Conservation (phyloP, 306 rosid genomes). For the Pyrus pyrifolia region DNA sequence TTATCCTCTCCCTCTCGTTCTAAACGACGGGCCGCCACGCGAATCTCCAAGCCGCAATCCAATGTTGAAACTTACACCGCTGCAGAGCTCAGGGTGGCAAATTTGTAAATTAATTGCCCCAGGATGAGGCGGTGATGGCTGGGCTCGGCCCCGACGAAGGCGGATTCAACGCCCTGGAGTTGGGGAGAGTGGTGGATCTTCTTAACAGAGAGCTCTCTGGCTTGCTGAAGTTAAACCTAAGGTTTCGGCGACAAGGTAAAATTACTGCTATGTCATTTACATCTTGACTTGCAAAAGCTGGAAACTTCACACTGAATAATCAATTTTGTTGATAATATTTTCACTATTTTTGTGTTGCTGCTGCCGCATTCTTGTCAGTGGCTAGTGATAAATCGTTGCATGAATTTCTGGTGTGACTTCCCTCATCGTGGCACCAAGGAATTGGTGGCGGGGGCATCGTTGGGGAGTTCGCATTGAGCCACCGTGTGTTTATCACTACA, state of each 20-base stretch:
- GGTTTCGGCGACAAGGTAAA: slow-evolving; percentile 80
- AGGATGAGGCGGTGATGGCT: slow-evolving; percentile 85
- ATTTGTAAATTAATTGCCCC: slow-evolving; percentile 83
- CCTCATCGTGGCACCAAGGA: slow-evolving; percentile 72
- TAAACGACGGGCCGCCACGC: too few species aligned
- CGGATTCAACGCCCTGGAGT: slow-evolving; percentile 74
- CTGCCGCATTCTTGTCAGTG: slow-evolving; percentile 41
- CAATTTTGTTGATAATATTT: too few species aligned
- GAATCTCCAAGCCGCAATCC: too few species aligned
- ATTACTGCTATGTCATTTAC: neutral
- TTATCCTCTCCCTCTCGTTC: too few species aligned
- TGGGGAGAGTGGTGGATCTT: slow-evolving; percentile 90
- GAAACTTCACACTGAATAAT: neutral
- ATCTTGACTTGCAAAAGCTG: neutral
- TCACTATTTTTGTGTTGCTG: neutral
- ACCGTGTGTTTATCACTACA: slow-evolving; percentile 59
- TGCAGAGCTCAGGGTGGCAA: slow-evolving; percentile 28
- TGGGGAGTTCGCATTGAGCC: slow-evolving; percentile 73
- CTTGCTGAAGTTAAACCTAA: slow-evolving; percentile 64
- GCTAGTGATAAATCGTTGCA: slow-evolving; percentile 73
- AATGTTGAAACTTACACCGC: too few species aligned
- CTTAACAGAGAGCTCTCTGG: slow-evolving; percentile 66
- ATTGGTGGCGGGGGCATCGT: slow-evolving; percentile 77
- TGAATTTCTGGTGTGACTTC: slow-evolving; percentile 92
- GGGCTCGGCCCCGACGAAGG: slow-evolving; percentile 83